Base-by-base conservation (phyloP, 31 red algal species). In the Bonnemaisonia californica region DNA sequence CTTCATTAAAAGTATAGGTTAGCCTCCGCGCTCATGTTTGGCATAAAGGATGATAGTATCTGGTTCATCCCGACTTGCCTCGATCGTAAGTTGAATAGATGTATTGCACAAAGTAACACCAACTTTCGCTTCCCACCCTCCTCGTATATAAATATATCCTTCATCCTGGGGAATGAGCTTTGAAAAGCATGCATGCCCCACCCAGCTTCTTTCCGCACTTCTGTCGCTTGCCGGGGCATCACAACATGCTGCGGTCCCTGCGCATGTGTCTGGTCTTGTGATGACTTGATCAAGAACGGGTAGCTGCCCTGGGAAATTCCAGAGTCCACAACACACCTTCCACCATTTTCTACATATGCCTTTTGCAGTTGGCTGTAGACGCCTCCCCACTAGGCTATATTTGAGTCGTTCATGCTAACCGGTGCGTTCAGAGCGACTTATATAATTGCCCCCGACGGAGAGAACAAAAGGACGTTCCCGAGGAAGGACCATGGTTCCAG, bases 61-160 rank as follows among this genome's bases (percentile, higher is more conserved):
- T 75, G 41, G 71, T 75, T 56, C 5, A 48, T 48, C 23, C 41
- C 71, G 22, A 56, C 71, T 31, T 54, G 47, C 23, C n/a, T n/a
- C n/a, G n/a, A n/a, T n/a, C n/a, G n/a, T n/a, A n/a, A n/a, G n/a
- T n/a, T n/a, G n/a, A n/a, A n/a, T n/a, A n/a, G n/a, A 72, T 28
- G 23, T 54, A 36, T 27, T 54, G 2, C 27, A 29, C 36, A 22
- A 26, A 29, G 26, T 42, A 56, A 37, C 2, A 29, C 27, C 9
- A 75, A 75, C 71, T 56, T 75, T 55, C 39, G 47, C 42, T 75
- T 42, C 27, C 47, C 39, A 48, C 41, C 22, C 55, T 75, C 71
- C 34, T 75, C 71, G 47, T 75, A 75, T 19, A 75, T 3, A 42
- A 75, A 75, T 36, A 23, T 22, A 42, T 55, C 71, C 41, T 75